These are phyloP conservation scores for Ustilago loliicola DNA, from an alignment of 1,284 basidiomycete genomes.

Conservation along the genomic window DNA sequence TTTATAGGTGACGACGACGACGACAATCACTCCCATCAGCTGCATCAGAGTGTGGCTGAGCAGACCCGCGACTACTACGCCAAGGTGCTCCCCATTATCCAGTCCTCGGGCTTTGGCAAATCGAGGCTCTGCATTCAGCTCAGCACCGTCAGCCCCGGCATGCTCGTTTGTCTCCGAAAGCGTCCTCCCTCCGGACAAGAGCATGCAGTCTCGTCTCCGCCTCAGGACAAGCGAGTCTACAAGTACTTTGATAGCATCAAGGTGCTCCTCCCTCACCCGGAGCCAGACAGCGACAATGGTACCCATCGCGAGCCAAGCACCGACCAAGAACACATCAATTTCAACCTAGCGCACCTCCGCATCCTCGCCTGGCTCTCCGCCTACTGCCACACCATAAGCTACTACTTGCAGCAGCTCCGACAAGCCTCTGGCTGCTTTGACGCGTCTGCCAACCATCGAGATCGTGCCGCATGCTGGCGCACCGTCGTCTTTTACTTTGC, in stretches of 20 bases:
- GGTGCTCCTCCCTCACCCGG: too few relatives aligned
- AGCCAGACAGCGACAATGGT: background rate
- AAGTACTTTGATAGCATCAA: conserved; percentile 5
- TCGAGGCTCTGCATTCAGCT: background rate
- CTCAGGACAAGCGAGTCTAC: conserved; percentile 2
- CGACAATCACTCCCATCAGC: too few relatives aligned
- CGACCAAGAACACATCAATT: background rate
- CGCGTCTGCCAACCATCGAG: background rate
- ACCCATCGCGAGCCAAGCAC: too few relatives aligned
- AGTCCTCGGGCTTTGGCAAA: conserved; percentile 9
- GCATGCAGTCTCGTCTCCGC: background rate
- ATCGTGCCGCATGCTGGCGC: too few relatives aligned
- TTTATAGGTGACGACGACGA: too few relatives aligned
- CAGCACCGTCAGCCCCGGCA: background rate
- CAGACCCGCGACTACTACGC: too few relatives aligned
- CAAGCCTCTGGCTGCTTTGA: conserved; percentile 2
- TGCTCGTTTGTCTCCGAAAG: conserved; percentile 5
- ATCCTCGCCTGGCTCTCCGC: conserved; percentile 5
- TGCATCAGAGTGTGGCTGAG: too few relatives aligned
- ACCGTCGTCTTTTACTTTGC: conserved; percentile 1
- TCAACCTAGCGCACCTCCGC: conserved; percentile 2
- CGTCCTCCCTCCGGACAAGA: too few relatives aligned
- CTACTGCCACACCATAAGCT: conserved; percentile 7
- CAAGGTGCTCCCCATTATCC: too few relatives aligned
- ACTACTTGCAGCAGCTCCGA: conserved; percentile 1